Evolutionary conservation across 768 basidiomycete species (phyloP).

Genomic region (Mycena belliarum): DNA sequence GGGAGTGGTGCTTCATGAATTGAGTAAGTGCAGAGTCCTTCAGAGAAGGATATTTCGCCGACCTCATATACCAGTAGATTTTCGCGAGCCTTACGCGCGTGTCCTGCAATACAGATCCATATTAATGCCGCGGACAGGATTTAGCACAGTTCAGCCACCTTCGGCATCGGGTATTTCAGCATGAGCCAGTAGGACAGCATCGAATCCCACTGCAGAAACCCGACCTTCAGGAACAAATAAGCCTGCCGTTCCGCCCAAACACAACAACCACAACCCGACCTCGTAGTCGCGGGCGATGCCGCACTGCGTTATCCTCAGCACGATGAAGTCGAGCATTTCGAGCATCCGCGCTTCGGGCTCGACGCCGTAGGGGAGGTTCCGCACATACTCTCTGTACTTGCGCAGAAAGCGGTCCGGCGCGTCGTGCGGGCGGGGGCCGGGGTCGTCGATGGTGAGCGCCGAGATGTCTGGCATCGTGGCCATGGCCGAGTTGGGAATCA

Average conservation of each 20-base stretch:
- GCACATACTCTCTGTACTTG: constrained; percentile 64
- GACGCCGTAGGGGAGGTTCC: constrained; percentile 72
- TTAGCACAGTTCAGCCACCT: constrained; percentile 25
- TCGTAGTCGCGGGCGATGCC: constrained; percentile 83
- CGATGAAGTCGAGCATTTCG: constrained; percentile 71
- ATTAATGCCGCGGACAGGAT: not conserved
- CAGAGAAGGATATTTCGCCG: not conserved
- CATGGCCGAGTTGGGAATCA: constrained; percentile 29
- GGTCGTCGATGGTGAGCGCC: constrained; percentile 43
- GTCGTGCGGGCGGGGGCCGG: constrained; percentile 30
- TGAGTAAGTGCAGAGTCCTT: not conserved
- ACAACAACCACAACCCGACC: constrained; percentile 30
- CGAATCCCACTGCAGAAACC: constrained; percentile 78
- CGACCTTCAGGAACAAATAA: constrained; percentile 28
- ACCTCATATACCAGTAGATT: constrained; percentile 70
- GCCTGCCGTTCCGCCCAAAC: not conserved
- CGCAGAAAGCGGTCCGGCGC: constrained; percentile 47
- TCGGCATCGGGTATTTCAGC: constrained; percentile 86
- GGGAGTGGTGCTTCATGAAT: constrained; percentile 53
- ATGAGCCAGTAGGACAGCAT: constrained; percentile 77
- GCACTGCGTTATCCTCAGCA: constrained; percentile 68
- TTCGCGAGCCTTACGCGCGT: constrained; percentile 73
- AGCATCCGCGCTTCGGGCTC: constrained; percentile 79
- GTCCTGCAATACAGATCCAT: constrained; percentile 34
- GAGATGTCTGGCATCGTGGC: constrained; percentile 49